A percentile compares a stretch with the other conserved stretches of the same genome.
phyloP scores from a whole-genome alignment of 306 rosid species.

The Cyclanthera cordifolia region DNA sequence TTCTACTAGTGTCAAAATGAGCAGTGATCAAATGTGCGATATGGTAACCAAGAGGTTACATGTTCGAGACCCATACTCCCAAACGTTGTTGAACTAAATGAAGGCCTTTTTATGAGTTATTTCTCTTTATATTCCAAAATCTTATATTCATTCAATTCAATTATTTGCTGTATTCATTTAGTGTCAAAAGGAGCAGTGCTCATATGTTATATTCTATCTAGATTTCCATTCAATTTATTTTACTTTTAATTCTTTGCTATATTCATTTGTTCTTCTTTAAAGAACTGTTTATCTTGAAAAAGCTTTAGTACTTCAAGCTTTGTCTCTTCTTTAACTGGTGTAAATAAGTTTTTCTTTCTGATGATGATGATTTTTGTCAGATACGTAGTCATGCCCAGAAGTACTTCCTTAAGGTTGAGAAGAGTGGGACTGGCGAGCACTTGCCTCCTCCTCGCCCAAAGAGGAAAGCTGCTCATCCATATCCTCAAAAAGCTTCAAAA shows the following conservation, averaged over 20 bases:
- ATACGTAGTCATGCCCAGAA: slow-evolving; percentile 97
- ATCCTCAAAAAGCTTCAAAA: slow-evolving; percentile 96
- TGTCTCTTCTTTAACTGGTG: background rate
- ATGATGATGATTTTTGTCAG: slow-evolving; percentile 17
- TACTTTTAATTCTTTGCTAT: background rate
- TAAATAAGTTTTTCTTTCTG: background rate
- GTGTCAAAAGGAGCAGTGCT: no score
- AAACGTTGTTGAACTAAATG: no score
- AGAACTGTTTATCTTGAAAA: background rate
- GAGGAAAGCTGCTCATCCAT: slow-evolving; percentile 91
- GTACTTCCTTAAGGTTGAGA: slow-evolving; percentile 87
- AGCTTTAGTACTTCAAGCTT: background rate
- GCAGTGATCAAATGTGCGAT: no score
- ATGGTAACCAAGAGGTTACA: no score
- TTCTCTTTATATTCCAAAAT: background rate
- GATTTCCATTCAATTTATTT: background rate
- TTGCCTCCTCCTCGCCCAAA: slow-evolving; percentile 96
- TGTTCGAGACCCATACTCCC: no score
- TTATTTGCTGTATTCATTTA: no score
- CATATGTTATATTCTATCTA: background rate
- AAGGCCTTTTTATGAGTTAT: background rate
- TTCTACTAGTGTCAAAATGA: no score
- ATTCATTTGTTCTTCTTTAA: background rate
- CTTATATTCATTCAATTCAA: background rate
- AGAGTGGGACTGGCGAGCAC: slow-evolving; percentile 77